These are phyloP conservation scores for Orychophragmus violaceus DNA, from an alignment of 345 rosid genomes.

Conservation along the genomic window DNA sequence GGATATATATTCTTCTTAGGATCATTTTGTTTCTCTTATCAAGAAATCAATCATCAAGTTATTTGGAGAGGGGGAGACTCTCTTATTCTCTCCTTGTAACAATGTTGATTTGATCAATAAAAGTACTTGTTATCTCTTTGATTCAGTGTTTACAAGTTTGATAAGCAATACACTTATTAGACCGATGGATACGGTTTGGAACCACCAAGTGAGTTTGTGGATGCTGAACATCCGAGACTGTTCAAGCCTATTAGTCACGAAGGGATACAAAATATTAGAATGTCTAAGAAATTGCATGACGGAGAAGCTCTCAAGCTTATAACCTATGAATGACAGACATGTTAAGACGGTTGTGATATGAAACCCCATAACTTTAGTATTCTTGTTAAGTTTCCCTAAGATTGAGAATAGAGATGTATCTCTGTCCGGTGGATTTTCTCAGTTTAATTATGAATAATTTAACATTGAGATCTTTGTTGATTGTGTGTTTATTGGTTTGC, in stretches of 20 bases:
- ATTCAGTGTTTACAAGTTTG: too few relatives aligned
- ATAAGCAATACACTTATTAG: too few relatives aligned
- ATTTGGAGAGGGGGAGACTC: too few relatives aligned
- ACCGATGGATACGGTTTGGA: slow-evolving; percentile 18
- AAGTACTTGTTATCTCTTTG: too few relatives aligned
- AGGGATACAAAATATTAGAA: background rate
- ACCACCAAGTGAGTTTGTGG: slow-evolving; percentile 5
- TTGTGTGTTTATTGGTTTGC: too few relatives aligned
- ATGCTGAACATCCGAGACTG: background rate
- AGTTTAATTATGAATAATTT: background rate
- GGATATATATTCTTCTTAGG: too few relatives aligned
- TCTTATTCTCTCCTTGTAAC: too few relatives aligned
- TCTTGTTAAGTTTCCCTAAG: background rate
- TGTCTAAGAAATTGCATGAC: background rate
- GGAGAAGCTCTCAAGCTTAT: slow-evolving; percentile 31
- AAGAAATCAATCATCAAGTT: too few relatives aligned
- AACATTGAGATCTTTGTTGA: background rate
- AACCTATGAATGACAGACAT: background rate
- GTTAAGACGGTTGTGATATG: background rate
- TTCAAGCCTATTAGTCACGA: background rate
- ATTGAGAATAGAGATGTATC: background rate
- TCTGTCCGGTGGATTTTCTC: background rate
- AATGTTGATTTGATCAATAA: too few relatives aligned
- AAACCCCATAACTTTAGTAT: background rate
- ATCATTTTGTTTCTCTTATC: too few relatives aligned